Percentiles rank a stretch among this genome's conserved stretches.
phyloP scores from a whole-genome alignment of 768 basidiomycete genomes.

The Kwoniella shandongensis region DNA sequence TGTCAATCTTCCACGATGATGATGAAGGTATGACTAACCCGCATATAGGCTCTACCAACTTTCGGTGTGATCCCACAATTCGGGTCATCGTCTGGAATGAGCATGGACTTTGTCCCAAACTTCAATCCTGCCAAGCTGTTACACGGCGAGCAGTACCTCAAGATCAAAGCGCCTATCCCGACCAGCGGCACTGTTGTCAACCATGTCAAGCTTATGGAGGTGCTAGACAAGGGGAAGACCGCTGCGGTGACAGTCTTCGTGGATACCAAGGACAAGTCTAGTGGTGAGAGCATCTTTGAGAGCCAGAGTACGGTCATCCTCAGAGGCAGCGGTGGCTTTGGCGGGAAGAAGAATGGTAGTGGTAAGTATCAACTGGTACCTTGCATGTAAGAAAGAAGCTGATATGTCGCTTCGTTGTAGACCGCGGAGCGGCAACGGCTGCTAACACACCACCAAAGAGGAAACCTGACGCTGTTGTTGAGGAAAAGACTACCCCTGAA shows the following conservation, averaged over 20 bases:
- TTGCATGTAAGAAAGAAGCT: too few relatives aligned
- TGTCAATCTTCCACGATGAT: neutral
- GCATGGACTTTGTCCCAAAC: constrained; percentile 78
- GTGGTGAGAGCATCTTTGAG: constrained; percentile 81
- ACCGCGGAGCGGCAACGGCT: constrained; percentile 85
- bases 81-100: constrained; percentile 64
- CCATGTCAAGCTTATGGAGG: constrained; percentile 64
- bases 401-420: too few relatives aligned
- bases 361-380: constrained; percentile 66
- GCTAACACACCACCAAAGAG: constrained; percentile 77
- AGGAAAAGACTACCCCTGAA: constrained; percentile 76
- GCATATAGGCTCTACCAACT: constrained; percentile 69
- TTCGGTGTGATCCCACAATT: constrained; percentile 96
- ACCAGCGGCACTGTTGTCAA: constrained; percentile 77
- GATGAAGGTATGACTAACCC: neutral
- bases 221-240: constrained; percentile 72
- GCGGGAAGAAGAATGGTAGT: constrained; percentile 78
- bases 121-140: constrained; percentile 95
- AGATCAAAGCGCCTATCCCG: constrained; percentile 75
- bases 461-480: constrained; percentile 76
- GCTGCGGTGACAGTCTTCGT: constrained; percentile 79
- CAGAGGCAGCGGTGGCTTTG: constrained; percentile 93
- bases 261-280: constrained; percentile 74
- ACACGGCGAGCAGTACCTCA: constrained; percentile 94
- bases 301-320: constrained; percentile 89